Evolutionary conservation across 2,329 filamentous ascomycete species (phyloP), one percentile per base, ranked within the genome.

Genomic region (Geoglossum cookeanum): DNA sequence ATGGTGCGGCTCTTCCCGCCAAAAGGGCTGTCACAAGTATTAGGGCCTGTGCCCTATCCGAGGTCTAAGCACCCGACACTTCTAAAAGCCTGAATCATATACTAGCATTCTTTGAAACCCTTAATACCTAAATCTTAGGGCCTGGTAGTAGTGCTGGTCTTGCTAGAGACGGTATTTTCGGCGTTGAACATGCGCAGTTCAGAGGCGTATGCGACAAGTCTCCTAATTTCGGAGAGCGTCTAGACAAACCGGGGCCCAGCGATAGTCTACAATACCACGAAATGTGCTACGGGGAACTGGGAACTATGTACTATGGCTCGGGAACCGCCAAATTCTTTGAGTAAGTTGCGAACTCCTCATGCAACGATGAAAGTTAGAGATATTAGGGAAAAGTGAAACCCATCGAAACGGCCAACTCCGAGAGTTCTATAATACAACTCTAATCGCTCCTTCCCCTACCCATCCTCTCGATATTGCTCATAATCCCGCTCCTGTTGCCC

Each of bases 381-480:
- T 15, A 42, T 15, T 15, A 7, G 1, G 39, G 5, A 17, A 45
- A 45, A 45, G 5, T 13, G 42, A 5, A 22, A 22, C 9, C n/a
- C 42, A 22, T 22, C 17, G 22, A 22, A 15, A 6, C 42, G 9
- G 15, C 22, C 22, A 22, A 22, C 22, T 22, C 22, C 42, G 42
- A 45, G 42, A 7, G 2, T 22, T 22, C 13, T 13, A 45, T 8
- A 5, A 35, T 32, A 37, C 15, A 3, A n/a, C 30, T 7, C 15
- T 56, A 51, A 3, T 42, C 47, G 6, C 27, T 11, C 27, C 61
- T 60, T 56, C 62, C 65, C 56, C 75, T 82, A 8, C 87, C 87
- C 88, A 94, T 94, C 70, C 83, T 81, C 74, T 94, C 87, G 67
- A 94, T 92, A 17, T 85, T 88, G 63, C 78, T 85, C 83, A 94